A percentile compares a stretch with the other conserved stretches of the same genome.
These are phyloP conservation scores for Penicillium cosmopolitanum DNA, from an alignment of 495 filamentous ascomycete species.

Conservation along the genomic window DNA sequence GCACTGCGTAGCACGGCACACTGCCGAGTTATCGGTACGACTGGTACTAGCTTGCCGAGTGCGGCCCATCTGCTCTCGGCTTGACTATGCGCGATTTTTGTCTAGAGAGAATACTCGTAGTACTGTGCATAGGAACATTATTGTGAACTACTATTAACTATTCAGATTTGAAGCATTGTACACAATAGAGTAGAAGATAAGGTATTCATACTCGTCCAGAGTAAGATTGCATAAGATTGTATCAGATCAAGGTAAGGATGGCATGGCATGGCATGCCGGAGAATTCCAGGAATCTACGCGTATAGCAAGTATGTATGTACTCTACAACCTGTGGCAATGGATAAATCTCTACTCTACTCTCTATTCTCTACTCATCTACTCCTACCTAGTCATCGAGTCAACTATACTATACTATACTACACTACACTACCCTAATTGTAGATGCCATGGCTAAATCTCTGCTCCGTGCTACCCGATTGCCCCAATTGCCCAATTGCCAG, in stretches of 20 bases:
- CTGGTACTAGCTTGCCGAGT: slow-evolving; percentile 19
- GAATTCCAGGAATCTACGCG: not conserved
- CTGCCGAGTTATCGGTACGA: slow-evolving; percentile 11
- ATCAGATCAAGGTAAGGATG: no score
- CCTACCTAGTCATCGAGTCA: not conserved
- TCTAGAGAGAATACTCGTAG: not conserved
- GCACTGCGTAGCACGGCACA: no score
- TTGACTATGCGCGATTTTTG: slow-evolving; percentile 40
- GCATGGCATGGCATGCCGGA: not conserved
- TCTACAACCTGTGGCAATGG: no score
- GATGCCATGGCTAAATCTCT: slow-evolving; percentile 1
- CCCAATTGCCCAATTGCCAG: not conserved
- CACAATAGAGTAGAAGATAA: no score
- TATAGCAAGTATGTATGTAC: not conserved
- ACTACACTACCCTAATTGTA: not conserved
- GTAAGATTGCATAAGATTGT: no score
- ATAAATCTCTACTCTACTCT: no score
- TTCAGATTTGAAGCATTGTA: no score
- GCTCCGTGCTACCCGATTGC: slow-evolving; percentile 12
- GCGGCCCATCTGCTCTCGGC: slow-evolving; percentile 24
- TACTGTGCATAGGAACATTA: no score
- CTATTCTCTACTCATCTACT: not conserved
- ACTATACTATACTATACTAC: not conserved
- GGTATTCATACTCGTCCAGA: no score
- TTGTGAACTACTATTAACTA: no score